Conservation (phyloP, 495 filamentous ascomycete species). For the Neurospora sp. region DNA sequence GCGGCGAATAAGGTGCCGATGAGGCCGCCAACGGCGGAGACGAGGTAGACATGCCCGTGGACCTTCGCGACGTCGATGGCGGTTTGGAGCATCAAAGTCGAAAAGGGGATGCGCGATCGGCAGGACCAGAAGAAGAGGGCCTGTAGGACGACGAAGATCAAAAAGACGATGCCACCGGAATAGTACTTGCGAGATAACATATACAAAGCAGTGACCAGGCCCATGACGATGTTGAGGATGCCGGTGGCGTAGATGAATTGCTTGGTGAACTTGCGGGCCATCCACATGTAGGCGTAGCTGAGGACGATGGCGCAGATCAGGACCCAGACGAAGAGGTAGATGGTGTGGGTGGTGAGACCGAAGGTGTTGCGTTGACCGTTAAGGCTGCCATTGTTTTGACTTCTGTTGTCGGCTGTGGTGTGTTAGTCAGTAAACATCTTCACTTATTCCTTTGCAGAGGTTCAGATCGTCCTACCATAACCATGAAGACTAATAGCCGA, state of each 20-base stretch:
- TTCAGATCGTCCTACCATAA: constrained; percentile 40
- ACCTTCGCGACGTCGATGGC: constrained; percentile 74
- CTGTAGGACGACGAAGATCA: constrained; percentile 62
- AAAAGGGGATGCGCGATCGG: constrained; percentile 82
- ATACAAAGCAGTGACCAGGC: constrained; percentile 53
- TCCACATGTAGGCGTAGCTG: constrained; percentile 64
- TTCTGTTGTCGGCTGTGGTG: constrained; percentile 38
- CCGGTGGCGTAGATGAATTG: constrained; percentile 86
- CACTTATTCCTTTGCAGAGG: background rate
- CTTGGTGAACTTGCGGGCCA: constrained; percentile 75
- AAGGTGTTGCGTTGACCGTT: constrained; percentile 59
- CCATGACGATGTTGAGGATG: constrained; percentile 75
- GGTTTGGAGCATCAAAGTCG: constrained; percentile 79
- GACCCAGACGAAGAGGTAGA: constrained; percentile 73
- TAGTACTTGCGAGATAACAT: constrained; percentile 62
- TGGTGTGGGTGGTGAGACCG: constrained; percentile 69
- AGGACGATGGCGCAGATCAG: constrained; percentile 61
- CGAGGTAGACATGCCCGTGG: constrained; percentile 77
- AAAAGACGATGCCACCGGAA: constrained; percentile 74
- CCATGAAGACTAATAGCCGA: constrained; percentile 68
- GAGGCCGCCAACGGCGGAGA: constrained; percentile 70
- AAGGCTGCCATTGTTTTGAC: constrained; percentile 64
- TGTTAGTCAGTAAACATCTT: background rate
- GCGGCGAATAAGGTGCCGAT: constrained; percentile 61
- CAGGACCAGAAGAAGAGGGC: constrained; percentile 47